Conservation (phyloP, 306 rosid species). For the Quercus robur region DNA sequence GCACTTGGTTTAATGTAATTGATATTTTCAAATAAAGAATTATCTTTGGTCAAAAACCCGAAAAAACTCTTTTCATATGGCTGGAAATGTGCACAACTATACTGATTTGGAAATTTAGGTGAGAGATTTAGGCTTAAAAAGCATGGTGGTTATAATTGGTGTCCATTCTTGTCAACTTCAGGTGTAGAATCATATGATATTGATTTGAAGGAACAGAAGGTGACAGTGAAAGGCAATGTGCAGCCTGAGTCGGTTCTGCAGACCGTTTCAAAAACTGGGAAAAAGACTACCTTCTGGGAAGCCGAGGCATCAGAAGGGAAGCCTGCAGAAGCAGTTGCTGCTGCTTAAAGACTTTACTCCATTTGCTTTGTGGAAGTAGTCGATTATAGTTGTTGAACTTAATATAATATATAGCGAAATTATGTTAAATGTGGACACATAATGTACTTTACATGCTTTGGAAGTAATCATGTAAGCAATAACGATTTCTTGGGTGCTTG, state of each 20-base stretch:
- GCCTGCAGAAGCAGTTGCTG: constrained; percentile 48
- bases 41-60: neutral
- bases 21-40: neutral
- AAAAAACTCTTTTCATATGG: neutral
- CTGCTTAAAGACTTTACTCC: constrained; percentile 28
- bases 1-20: neutral
- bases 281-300: constrained; percentile 71
- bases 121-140: neutral
- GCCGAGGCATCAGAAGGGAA: constrained; percentile 28
- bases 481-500: constrained; percentile 16
- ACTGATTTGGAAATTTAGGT: neutral
- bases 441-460: constrained; percentile 10
- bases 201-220: constrained; percentile 83
- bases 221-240: constrained; percentile 84
- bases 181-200: constrained; percentile 91
- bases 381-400: constrained; percentile 7
- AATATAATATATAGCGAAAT: neutral
- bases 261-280: constrained; percentile 83
- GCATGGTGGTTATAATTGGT: neutral
- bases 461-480: constrained; percentile 11
- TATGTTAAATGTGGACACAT: constrained; percentile 14
- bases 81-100: neutral
- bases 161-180: constrained; percentile 25
- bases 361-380: constrained; percentile 15
- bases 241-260: constrained; percentile 63